Evolutionary conservation across 371 early-diverging fungal species (phyloP), one percentile per base, ranked within the genome.

Genomic region (Lichtheimia corymbifera): DNA sequence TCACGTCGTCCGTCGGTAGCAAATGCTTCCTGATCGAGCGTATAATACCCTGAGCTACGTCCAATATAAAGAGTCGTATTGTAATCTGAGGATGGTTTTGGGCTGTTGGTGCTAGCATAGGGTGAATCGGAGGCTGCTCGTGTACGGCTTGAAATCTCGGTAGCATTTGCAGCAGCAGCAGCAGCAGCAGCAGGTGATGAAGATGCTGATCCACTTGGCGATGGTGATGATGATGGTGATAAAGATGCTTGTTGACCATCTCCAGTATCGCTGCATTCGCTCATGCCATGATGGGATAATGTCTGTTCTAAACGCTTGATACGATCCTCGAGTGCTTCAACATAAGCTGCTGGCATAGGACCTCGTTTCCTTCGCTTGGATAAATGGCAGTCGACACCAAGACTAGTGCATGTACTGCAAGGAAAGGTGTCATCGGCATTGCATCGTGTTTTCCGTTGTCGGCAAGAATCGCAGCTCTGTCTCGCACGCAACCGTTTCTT

Each of bases 41-140:
- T 51, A 49, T 74, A 74, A 11, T 73, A 49, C 1, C 76, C 76
- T 14, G 74, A 60, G 58, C 76, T 76, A 5, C 67, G 59, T 3
- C 79, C 79, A 24, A 76, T 28, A 30, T 74, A 79, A 5, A 68
- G 66, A 14, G 74, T 72, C 7, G 73, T 62, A 22, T 73, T 72
- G 49, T 73, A 79, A 55, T 76, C 1, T 58, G 68, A 15, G 13
- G 50, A 18, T 22, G 20, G 13, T n/a, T 18, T 50, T 27, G 50
- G 59, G 7, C 49, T 13, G 28, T 50, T 30, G 14, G 27, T 28
- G 18, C 9, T 14, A 7, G 22, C 13, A 17, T 53, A 15, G 1
- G 53, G 30, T 35, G n/a, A 17, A 25, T 11, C 18, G 3, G 35
- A 35, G 27, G 20, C 18, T 53, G 35, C 9, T 35, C 35, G 35